Percentiles rank a stretch among this genome's conserved stretches.
Evolutionary conservation across 1,139 yeast species (phyloP).

Genomic region (Saccharomyces pastorianus): DNA sequence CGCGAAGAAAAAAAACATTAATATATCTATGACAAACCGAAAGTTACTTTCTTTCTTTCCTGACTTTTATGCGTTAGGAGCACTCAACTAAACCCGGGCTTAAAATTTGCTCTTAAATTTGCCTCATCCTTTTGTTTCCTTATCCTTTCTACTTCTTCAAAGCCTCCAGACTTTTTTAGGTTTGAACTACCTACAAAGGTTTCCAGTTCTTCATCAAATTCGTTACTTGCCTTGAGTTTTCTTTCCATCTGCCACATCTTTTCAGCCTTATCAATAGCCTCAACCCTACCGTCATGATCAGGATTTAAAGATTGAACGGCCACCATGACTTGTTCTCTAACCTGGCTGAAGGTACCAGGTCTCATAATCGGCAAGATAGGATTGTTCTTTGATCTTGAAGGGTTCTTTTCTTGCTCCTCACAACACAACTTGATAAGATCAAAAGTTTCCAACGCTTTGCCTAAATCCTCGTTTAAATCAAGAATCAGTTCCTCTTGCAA

Average conservation of each 20-base stretch:
- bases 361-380: conserved; percentile 50
- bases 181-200: conserved; percentile 72
- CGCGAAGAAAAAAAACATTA: not conserved
- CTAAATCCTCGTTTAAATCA: conserved; percentile 74
- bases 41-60: not conserved
- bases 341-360: conserved; percentile 57
- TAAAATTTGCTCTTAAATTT: conserved; percentile 46
- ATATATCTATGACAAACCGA: not conserved
- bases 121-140: conserved; percentile 62
- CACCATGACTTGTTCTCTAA: conserved; percentile 69
- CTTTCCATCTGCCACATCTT: conserved; percentile 67
- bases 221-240: conserved; percentile 47
- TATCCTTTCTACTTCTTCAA: conserved; percentile 71
- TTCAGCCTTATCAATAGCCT: conserved; percentile 85
- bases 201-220: conserved; percentile 81
- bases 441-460: conserved; percentile 73
- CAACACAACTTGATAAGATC: conserved; percentile 75
- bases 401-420: conserved; percentile 58
- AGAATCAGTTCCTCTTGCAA: conserved; percentile 79
- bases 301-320: conserved; percentile 78
- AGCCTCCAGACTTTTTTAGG: conserved; percentile 77
- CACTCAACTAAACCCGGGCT: conserved; percentile 1
- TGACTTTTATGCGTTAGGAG: not conserved
- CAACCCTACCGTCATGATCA: conserved; percentile 74
- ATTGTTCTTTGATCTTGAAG: conserved; percentile 31